phyloP scores from a whole-genome alignment of 192 early-diverging fungal species.

The Blastocladiella britannica region DNA sequence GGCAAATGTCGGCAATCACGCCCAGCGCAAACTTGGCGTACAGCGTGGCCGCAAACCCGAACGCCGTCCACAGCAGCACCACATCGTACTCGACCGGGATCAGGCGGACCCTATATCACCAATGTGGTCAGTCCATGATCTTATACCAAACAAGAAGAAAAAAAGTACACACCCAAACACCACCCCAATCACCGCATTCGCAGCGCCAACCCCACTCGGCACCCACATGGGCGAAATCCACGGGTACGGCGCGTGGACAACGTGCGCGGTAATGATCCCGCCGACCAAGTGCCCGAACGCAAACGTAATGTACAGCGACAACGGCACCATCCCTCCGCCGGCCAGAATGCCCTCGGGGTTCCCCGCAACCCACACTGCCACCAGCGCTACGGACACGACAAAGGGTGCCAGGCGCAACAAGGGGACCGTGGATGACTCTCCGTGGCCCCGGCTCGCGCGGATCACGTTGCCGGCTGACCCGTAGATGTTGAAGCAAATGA shows the following conservation, averaged over 20 bases:
- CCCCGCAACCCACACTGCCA: constrained; percentile 45
- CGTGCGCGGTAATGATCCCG: background rate
- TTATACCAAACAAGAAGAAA: background rate
- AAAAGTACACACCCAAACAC: background rate
- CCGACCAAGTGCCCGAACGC: background rate
- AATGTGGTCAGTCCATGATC: too few relatives aligned
- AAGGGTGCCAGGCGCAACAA: constrained; percentile 47
- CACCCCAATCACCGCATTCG: background rate
- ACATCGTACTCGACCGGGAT: constrained; percentile 11
- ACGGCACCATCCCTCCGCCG: background rate
- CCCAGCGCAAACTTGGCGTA: constrained; percentile 48
- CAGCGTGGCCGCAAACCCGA: constrained; percentile 29
- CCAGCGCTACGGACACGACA: constrained; percentile 20
- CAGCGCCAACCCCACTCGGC: background rate
- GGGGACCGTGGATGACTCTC: too few relatives aligned
- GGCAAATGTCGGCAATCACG: constrained; percentile 52
- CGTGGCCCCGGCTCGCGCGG: background rate
- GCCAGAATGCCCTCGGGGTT: too few relatives aligned
- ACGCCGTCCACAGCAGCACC: constrained; percentile 27
- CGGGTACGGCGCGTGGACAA: background rate
- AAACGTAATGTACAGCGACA: background rate
- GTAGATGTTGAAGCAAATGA: background rate
- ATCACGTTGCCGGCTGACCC: background rate
- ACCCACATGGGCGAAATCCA: background rate
- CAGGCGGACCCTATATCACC: background rate